These are phyloP conservation scores for Chalciporus pseudorubinellus DNA, from an alignment of 768 basidiomycete genomes.

Conservation along the genomic window DNA sequence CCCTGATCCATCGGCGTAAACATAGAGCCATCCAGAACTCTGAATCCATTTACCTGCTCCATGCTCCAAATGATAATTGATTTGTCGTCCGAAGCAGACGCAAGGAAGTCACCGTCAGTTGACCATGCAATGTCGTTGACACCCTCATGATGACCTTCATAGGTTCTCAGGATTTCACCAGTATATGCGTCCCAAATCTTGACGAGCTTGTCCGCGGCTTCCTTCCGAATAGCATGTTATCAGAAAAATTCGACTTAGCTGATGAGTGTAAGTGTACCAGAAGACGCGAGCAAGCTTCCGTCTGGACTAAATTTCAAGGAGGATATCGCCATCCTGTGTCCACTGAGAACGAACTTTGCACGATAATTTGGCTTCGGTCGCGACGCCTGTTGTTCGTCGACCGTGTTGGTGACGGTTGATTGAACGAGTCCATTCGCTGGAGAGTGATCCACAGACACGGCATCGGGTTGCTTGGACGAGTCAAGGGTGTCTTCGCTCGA, in stretches of 20 bases:
- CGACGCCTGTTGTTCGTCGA: constrained; percentile 5
- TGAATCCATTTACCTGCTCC: constrained; percentile 47
- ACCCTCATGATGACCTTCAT: constrained; percentile 74
- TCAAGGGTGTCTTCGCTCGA: constrained; percentile 1
- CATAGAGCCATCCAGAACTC: not conserved
- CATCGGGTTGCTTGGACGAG: constrained; percentile 8
- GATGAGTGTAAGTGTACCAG: constrained; percentile 53
- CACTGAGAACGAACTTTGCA: constrained; percentile 62
- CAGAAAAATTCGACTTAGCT: constrained; percentile 6
- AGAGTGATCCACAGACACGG: constrained; percentile 6
- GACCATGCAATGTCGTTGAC: constrained; percentile 94
- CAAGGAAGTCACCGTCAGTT: constrained; percentile 73
- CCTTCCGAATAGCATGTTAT: constrained; percentile 38
- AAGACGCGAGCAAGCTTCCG: constrained; percentile 77
- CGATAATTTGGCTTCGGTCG: constrained; percentile 49
- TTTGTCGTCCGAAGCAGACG: constrained; percentile 93
- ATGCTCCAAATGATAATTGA: constrained; percentile 84
- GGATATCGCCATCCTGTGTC: constrained; percentile 82
- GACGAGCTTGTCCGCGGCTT: constrained; percentile 81
- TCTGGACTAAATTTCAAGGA: constrained; percentile 88
- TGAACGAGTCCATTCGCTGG: constrained; percentile 1
- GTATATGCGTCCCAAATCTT: constrained; percentile 78
- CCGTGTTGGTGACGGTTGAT: not conserved
- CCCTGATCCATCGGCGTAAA: constrained; percentile 39
- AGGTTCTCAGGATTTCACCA: constrained; percentile 70